Evolutionary conservation across 345 rosid species (phyloP), one percentile per base, ranked within the genome.

Genomic region (Hibiscus tridactylites): DNA sequence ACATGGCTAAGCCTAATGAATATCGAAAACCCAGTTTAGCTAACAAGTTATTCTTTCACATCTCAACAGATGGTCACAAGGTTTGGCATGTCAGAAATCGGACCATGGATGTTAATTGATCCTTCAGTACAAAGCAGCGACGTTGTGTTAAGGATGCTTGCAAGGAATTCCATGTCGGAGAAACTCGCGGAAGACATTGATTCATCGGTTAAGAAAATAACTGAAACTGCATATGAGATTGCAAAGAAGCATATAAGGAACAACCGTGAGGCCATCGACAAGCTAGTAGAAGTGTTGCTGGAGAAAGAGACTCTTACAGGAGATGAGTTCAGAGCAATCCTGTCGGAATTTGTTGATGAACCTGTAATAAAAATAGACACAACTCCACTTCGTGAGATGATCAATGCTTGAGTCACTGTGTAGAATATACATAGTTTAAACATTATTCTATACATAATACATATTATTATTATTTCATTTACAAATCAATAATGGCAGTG

Each of bases 11-110:
- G 5, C 37, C 37, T 35, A 6, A 28, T 21, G 5, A 39, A 10
- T 1, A 33, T 12, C 0, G 28, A 6, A 19, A 37, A 31, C 13
- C 19, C 2, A 11, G 42, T 10, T 5, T 15, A 60, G 56, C 71
- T 35, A 62, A 68, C 39, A 28, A 29, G 17, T 28, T 37, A 21
- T 11, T 54, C 56, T 71, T 3, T 49, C 39, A 13, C 33, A 39
- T 19, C 42, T 70, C 16, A 58, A 26, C 81, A 88, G 91, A 91
- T 88, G 92, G 97, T 91, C 58, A 91, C 91, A 5, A 88, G 65
- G 82, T 88, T 79, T 73, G 95, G 95, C 24, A 89, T 89, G 96
- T 89, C 93, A 0, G 90, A 86, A 57, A 84, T 88, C 12, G 96
- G 97, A 13, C 96, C 91, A 0, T 85, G 91, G 97, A 65, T 85